Conservation (phyloP, 257 asterid species). For the Nicotiana benthamiana region DNA sequence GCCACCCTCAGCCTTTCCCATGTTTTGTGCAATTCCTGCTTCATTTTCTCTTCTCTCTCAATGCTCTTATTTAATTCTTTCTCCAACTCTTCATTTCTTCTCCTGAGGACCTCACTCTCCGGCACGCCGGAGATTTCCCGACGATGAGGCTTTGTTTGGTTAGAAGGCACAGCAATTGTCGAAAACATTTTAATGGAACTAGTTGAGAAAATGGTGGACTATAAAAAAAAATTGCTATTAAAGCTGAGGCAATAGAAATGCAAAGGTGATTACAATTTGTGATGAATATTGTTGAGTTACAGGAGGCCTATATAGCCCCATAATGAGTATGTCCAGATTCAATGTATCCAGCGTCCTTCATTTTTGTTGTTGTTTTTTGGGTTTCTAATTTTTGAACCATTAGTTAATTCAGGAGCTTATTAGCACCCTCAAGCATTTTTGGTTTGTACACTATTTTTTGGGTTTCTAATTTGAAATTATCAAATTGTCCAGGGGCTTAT, state of each 20-base stretch:
- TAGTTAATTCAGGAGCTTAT: neutral
- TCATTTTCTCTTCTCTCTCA: slow-evolving; percentile 59
- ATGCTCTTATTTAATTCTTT: slow-evolving; percentile 38
- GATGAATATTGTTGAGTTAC: neutral
- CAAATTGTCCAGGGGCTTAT: too few relatives aligned
- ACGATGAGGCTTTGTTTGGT: slow-evolving; percentile 3
- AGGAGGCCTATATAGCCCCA: slow-evolving; percentile 29
- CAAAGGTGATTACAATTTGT: neutral
- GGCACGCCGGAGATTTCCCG: neutral
- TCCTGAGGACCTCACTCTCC: slow-evolving; percentile 32
- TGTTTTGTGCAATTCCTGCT: slow-evolving; percentile 32
- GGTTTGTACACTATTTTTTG: too few relatives aligned
- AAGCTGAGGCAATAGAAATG: neutral
- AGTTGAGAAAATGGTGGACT: neutral
- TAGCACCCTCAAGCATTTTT: too few relatives aligned
- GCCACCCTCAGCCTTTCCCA: slow-evolving; percentile 53
- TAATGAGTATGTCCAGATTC: slow-evolving; percentile 52
- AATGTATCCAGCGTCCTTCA: slow-evolving; percentile 33
- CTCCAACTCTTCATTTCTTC: slow-evolving; percentile 70
- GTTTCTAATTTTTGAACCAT: neutral
- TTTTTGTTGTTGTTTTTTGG: neutral
- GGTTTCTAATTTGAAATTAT: too few relatives aligned
- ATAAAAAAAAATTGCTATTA: neutral
- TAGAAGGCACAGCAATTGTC: slow-evolving; percentile 23
- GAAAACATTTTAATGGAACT: slow-evolving; percentile 32